A percentile compares a stretch with the other conserved stretches of the same genome.
Evolutionary conservation across 345 rosid species (phyloP).

Genomic region (Kandelia obovata): DNA sequence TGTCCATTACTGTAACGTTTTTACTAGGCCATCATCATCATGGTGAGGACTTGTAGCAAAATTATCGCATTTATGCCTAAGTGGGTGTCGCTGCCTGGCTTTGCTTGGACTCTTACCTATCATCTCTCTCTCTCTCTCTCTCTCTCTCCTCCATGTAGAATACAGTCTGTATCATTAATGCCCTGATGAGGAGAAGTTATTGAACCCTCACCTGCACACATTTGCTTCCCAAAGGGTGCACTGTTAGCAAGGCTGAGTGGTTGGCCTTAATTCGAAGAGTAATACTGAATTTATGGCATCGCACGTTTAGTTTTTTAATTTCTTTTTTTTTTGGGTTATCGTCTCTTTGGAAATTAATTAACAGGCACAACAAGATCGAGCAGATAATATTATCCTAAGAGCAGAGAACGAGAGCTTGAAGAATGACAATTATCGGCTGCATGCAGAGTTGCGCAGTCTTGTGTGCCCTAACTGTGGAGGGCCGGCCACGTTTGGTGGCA

Average conservation of each 20-base stretch:
- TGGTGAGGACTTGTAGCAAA: not conserved
- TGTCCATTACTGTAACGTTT: constrained; percentile 6
- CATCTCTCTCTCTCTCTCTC: too few relatives aligned
- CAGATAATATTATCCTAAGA: constrained; percentile 68
- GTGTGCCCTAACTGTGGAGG: constrained; percentile 79
- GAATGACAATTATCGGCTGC: constrained; percentile 70
- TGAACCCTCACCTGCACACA: constrained; percentile 32
- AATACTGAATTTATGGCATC: too few relatives aligned
- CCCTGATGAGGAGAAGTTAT: constrained; percentile 8
- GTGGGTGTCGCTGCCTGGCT: constrained; percentile 10
- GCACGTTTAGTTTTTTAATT: too few relatives aligned
- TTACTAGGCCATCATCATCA: too few relatives aligned
- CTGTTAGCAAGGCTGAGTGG: too few relatives aligned
- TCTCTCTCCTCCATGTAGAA: not conserved
- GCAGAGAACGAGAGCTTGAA: constrained; percentile 75
- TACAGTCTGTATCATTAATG: constrained; percentile 23
- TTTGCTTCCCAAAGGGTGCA: too few relatives aligned
- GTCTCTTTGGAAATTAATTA: not conserved
- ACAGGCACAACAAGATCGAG: constrained; percentile 87
- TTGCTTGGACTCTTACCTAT: constrained; percentile 1
- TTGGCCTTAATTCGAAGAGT: too few relatives aligned
- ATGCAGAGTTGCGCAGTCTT: constrained; percentile 59
- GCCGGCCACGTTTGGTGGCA: constrained; percentile 58
- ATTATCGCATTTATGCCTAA: constrained; percentile 28
- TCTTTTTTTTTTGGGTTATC: too few relatives aligned